These are phyloP conservation scores for Blepharisma stoltei DNA, from an alignment of 73 alveolate species.

Conservation along the genomic window DNA sequence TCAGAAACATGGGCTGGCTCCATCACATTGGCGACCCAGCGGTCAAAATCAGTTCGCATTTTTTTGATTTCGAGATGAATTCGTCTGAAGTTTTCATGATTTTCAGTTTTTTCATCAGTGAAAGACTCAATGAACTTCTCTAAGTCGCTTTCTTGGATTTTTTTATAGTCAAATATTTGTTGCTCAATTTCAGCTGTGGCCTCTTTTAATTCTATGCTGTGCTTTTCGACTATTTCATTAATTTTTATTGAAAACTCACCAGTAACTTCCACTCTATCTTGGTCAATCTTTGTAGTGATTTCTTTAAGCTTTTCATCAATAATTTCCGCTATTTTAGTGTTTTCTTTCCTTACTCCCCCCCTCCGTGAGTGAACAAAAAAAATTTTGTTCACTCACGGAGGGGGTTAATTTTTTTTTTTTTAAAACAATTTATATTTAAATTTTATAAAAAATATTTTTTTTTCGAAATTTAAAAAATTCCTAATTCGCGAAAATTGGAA, in stretches of 20 bases:
- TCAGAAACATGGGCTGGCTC: constrained; percentile 26
- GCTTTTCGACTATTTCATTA: background rate
- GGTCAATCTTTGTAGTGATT: background rate
- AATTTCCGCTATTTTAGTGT: background rate
- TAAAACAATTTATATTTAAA: too few species aligned
- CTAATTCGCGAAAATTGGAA: too few species aligned
- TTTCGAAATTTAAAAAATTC: too few species aligned
- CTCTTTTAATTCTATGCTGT: background rate
- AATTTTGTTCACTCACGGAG: too few species aligned
- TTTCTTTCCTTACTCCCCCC: constrained; percentile 10
- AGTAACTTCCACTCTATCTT: background rate
- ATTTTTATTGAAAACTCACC: background rate
- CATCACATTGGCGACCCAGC: constrained; percentile 21
- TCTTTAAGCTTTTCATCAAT: constrained; percentile 6
- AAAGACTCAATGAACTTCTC: background rate
- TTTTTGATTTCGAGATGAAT: background rate
- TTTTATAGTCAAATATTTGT: constrained; percentile 5
- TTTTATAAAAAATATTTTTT: too few species aligned
- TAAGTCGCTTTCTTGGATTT: constrained; percentile 7
- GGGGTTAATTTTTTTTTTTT: too few species aligned
- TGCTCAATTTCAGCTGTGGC: background rate
- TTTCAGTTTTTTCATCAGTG: background rate
- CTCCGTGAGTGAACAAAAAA: too few species aligned
- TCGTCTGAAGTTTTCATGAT: background rate
- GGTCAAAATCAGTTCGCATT: constrained; percentile 11